Evolutionary conservation across 2,329 filamentous ascomycete genomes (phyloP), one percentile per base, ranked within the genome.

Genomic region (Huntiella savannae): DNA sequence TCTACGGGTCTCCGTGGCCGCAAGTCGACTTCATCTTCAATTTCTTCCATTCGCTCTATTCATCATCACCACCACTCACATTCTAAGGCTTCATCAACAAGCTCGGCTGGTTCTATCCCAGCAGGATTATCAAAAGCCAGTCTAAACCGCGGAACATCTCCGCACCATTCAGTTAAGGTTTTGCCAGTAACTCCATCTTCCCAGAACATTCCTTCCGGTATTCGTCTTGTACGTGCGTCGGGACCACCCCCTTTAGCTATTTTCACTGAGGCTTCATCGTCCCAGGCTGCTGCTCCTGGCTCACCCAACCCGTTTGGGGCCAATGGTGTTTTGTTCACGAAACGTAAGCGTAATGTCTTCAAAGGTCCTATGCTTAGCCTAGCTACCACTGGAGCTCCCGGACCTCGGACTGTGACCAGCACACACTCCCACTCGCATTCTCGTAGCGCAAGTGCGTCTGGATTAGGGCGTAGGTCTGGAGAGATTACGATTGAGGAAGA

Each of bases 1-100:
- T 93, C 85, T 4, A 75, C 72, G 38, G 87, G 88, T 28, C 71
- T 96, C 39, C 76, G 87, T 22, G 88, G 91, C 34, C 77, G 91
- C 50, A 96, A 96, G 60, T 96, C 88, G 1, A 98, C 91, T 0
- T 95, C 86, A 0, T 94, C 86, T 0, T 96, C 87, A 0, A 78
- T 98, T 12, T 95, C 86, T 1, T 94, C 86, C 0, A 79, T 98
- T 48, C 79, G 91, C 49, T 92, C 82, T 39, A 85, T 96, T 57
- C 86, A 88, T 55, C 83, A 87, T 53, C 80, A 85, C 53, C 77
- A 80, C 45, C 82, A 91, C 58, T 79, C 80, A 1, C 88, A 95
- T 59, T 94, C 86, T 16, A 96, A 96, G 62, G 86, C 91, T 0
- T 93, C 84, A 0, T 95, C 86, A 0, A 91, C 86, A 1, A 94